phyloP scores from a whole-genome alignment of 768 basidiomycete species.

The Thelephora aurantiotincta region DNA sequence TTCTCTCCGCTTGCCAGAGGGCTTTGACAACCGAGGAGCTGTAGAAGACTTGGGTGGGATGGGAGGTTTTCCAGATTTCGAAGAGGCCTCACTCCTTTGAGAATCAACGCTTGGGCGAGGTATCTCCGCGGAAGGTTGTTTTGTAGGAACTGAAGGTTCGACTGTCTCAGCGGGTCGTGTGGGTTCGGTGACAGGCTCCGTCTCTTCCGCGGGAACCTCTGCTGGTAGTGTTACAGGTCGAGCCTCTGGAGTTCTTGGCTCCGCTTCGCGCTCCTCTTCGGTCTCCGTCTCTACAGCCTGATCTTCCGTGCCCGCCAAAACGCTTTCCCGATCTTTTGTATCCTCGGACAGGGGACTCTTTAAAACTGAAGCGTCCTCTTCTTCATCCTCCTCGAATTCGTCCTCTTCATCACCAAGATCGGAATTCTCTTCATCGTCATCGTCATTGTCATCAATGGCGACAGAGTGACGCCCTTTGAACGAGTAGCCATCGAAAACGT shows the following conservation, averaged over 20 bases:
- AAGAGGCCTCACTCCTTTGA: constrained; percentile 3
- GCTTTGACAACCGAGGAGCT: constrained; percentile 5
- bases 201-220: constrained; percentile 3
- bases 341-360: constrained; percentile 10
- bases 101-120: neutral
- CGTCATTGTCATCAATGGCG: constrained; percentile 59
- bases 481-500: constrained; percentile 90
- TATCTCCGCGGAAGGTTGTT: neutral
- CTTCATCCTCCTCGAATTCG: constrained; percentile 30
- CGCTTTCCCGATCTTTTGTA: constrained; percentile 9
- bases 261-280: constrained; percentile 26
- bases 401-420: constrained; percentile 32
- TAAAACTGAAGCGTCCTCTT: constrained; percentile 12
- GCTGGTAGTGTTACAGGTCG: constrained; percentile 18
- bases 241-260: constrained; percentile 71
- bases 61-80: constrained; percentile 10
- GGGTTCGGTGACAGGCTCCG: constrained; percentile 4
- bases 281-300: constrained; percentile 4
- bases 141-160: constrained; percentile 3
- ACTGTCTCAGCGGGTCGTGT: constrained; percentile 11
- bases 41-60: constrained; percentile 7
- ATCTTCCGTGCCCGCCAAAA: constrained; percentile 2
- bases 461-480: constrained; percentile 82
- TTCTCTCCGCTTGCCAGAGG: constrained; percentile 42
- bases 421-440: constrained; percentile 44